Percentiles rank a stretch among this genome's conserved stretches.
phyloP scores from a whole-genome alignment of 768 basidiomycete genomes.

The Hortiboletus campestris region DNA sequence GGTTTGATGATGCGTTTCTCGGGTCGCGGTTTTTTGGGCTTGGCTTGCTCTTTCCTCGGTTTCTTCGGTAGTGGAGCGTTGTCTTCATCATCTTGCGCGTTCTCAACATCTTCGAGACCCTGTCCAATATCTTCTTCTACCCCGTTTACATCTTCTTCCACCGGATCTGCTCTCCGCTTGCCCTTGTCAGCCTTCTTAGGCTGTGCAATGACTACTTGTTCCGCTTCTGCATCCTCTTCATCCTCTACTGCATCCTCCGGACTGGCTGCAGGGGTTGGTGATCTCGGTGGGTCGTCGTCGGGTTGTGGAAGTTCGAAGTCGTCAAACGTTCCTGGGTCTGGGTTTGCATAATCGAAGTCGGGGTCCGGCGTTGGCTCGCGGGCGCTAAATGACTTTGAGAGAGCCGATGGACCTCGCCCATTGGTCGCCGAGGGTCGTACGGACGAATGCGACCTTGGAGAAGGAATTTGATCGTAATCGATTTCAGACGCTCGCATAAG shows the following conservation, averaged over 20 bases:
- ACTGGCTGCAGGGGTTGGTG: slow-evolving; percentile 49
- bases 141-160: slow-evolving; percentile 24
- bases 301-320: slow-evolving; percentile 25
- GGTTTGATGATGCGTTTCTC: slow-evolving; percentile 18
- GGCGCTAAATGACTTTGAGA: slow-evolving; percentile 29
- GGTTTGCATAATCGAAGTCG: slow-evolving; percentile 23
- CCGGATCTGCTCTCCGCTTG: slow-evolving; percentile 38
- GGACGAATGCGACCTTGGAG: slow-evolving; percentile 42
- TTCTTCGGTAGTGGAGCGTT: slow-evolving; percentile 30
- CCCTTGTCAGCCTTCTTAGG: slow-evolving; percentile 35
- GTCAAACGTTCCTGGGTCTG: slow-evolving; percentile 21
- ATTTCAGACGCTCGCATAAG: slow-evolving; percentile 51
- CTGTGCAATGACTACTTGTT: slow-evolving; percentile 29
- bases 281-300: slow-evolving; percentile 31
- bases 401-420: slow-evolving; percentile 35
- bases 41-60: slow-evolving; percentile 26
- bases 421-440: slow-evolving; percentile 33
- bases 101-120: slow-evolving; percentile 45
- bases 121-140: slow-evolving; percentile 44
- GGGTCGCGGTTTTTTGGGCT: slow-evolving; percentile 26
- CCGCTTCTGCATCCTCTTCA: slow-evolving; percentile 30
- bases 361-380: slow-evolving; percentile 23
- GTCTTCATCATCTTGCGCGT: slow-evolving; percentile 50
- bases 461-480: slow-evolving; percentile 63
- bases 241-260: slow-evolving; percentile 38